Base-by-base conservation (phyloP, 805 yeast genomes). In the Nakazawaea wyomingensis region DNA sequence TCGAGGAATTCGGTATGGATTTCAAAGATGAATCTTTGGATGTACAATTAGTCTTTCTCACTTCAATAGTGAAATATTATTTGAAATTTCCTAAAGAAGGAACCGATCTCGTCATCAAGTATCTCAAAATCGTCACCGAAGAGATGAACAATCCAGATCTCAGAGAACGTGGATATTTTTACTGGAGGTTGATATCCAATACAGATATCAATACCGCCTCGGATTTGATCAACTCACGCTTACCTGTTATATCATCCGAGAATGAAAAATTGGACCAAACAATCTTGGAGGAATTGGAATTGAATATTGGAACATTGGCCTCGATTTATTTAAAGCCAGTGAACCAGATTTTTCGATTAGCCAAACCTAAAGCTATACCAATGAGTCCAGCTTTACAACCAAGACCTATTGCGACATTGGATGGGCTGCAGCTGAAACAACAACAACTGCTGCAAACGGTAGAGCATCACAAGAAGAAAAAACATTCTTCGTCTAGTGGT, bases 241-340 rank as follows among this genome's bases (percentile, higher is more conserved):
- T 78, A 17, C 95, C 96, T 0, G 62, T 71, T 1, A 83, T 90
- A 5, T 71, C 79, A 16, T 66, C 78, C 0, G 82, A 84, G 17
- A 78, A 78, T 45, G 89, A 85, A 34, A 77, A 76, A 43, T 65
- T 89, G 44, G 91, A 87, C 48, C 81, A 83, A 0, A 61, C 64
- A 2, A 72, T 84, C 11, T 60, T 90, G 28, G 95, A 89, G 51
- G 96, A 90, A 55, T 65, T 90, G 42, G 95, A 86, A 53, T 66
- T 89, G 48, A 81, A 80, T 50, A 80, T 90, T 27, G 96, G 96
- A 1, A 69, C 89, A 0, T 64, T 91, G 41, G 90, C 95, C 0
- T 82, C 95, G 0, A 78, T 90, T 11, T 91, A 89, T 55, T 65
- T 90, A 53, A 85, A 88, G 51, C 95, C 96, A 0, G 82, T 86